These are phyloP conservation scores for Lactuca saligna DNA, from an alignment of 129 eudicot species.

Conservation along the genomic window DNA sequence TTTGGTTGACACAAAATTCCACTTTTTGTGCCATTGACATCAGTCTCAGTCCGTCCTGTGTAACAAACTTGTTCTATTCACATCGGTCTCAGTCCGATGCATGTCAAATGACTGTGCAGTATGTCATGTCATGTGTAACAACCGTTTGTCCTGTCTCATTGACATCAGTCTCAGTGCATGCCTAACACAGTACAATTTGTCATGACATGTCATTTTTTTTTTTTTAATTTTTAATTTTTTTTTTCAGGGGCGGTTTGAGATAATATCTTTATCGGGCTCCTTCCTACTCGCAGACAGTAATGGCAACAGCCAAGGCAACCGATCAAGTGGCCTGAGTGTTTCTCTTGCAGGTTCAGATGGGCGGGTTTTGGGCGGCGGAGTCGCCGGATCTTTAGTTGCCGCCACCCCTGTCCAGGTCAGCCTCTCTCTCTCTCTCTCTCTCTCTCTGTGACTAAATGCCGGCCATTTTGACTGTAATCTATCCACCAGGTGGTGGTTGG, in stretches of 20 bases:
- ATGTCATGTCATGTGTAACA: not conserved
- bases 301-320: constrained; percentile 52
- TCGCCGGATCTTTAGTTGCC: constrained; percentile 73
- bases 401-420: constrained; percentile 83
- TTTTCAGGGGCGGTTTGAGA: constrained; percentile 88
- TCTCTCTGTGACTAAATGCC: not conserved
- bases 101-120: not conserved
- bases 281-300: constrained; percentile 56
- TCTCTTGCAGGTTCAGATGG: constrained; percentile 96
- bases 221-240: not conserved
- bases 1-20: too few relatives aligned
- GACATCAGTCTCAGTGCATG: too few relatives aligned
- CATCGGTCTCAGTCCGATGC: not conserved
- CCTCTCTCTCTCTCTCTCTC: not conserved
- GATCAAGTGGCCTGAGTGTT: constrained; percentile 73
- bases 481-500: constrained; percentile 74
- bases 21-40: too few relatives aligned
- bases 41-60: too few relatives aligned
- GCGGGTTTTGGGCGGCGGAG: constrained; percentile 93
- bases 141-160: too few relatives aligned
- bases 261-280: constrained; percentile 85
- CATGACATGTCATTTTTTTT: too few relatives aligned
- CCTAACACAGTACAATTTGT: too few relatives aligned
- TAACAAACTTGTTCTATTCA: too few relatives aligned
- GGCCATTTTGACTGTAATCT: not conserved